phyloP scores from a whole-genome alignment of 2,329 filamentous ascomycete genomes.

The Phialemoniopsis sp. region DNA sequence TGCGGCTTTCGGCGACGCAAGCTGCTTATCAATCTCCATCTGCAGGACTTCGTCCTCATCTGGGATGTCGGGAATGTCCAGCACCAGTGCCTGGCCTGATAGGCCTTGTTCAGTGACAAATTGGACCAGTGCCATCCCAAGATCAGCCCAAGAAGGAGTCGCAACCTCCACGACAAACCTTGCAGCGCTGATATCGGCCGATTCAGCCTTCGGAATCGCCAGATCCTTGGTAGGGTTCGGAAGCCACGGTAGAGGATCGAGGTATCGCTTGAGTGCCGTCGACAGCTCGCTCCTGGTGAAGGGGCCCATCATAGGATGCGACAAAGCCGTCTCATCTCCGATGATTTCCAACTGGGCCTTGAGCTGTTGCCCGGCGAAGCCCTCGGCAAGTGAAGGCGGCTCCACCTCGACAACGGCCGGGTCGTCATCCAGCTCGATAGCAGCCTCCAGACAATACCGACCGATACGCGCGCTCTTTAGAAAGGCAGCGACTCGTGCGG shows the following conservation, averaged over 20 bases:
- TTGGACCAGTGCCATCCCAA: constrained; percentile 35
- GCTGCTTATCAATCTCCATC: constrained; percentile 30
- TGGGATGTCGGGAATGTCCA: constrained; percentile 29
- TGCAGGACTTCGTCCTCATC: constrained; percentile 31
- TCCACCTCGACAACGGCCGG: constrained; percentile 58
- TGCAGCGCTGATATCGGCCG: constrained; percentile 7
- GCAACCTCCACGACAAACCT: constrained; percentile 22
- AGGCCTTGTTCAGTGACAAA: constrained; percentile 26
- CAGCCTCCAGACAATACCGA: constrained; percentile 61
- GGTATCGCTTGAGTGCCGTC: constrained; percentile 42
- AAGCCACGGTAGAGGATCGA: constrained; percentile 61
- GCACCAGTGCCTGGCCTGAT: constrained; percentile 24
- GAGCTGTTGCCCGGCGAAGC: constrained; percentile 58
- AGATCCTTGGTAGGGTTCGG: constrained; percentile 44
- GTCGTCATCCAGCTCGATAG: constrained; percentile 64
- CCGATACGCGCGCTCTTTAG: constrained; percentile 53
- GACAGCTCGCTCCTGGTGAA: constrained; percentile 51
- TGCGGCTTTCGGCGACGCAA: constrained; percentile 7
- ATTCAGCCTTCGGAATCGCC: constrained; percentile 19
- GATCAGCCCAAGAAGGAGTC: constrained; percentile 33
- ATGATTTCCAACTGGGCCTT: constrained; percentile 50
- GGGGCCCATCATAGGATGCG: constrained; percentile 57
- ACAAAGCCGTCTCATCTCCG: constrained; percentile 50
- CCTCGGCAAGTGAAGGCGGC: constrained; percentile 59
- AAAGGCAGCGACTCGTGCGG: constrained; percentile 54